Evolutionary conservation across 2,329 filamentous ascomycete genomes (phyloP), one percentile per base, ranked within the genome.

Genomic region (Coniochaeta hoffmannii): DNA sequence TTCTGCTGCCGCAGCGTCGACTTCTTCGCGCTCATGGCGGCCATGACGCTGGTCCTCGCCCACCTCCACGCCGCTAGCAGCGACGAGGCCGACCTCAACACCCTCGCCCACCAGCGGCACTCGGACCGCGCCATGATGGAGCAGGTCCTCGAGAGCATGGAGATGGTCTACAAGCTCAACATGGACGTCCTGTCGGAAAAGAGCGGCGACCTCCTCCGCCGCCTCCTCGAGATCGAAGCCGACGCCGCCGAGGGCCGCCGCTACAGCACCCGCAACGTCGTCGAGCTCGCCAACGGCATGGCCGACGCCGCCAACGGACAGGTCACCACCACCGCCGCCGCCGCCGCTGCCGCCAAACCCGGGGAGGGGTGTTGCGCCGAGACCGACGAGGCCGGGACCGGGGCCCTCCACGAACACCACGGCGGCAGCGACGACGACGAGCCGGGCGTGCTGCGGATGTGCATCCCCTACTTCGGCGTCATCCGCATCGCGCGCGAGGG

Each of bases 81-180:
- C 8, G 58, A 59, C 17, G n/a, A 31, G 28, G 17, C 49, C 15
- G 28, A 31, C 26, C 49, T 51, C 26, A 66, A 72, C 44, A 54
- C 67, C 14, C 63, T 75, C 0, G 63, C 64, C 5, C 71, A 76
- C 58, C 74, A 76, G 57, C 66, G 68, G 1, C 62, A 65, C 6
- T 62, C 65, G 17, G 74, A 76, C 58, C 69, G 73, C 14, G 73
- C 64, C 5, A 66, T 72, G 58, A 62, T 75, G 26, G 71, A 75
- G 53, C 65, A 68, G 26, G 64, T 63, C 1, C 64, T 70, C 9
- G 68, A 68, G 50, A 68, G 61, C 38, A 73, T 76, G 64, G 59
- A 67, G 12, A 55, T 60, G 6, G 56, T 69, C 22, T 61, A 56
- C 31, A 58, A 60, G 14, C 38, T 61, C n/a, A 68, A 66, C 52